Percentiles rank a stretch among this genome's conserved stretches.
Evolutionary conservation across 2,329 filamentous ascomycete genomes (phyloP).

Genomic region (Plenodomus biglobosus): DNA sequence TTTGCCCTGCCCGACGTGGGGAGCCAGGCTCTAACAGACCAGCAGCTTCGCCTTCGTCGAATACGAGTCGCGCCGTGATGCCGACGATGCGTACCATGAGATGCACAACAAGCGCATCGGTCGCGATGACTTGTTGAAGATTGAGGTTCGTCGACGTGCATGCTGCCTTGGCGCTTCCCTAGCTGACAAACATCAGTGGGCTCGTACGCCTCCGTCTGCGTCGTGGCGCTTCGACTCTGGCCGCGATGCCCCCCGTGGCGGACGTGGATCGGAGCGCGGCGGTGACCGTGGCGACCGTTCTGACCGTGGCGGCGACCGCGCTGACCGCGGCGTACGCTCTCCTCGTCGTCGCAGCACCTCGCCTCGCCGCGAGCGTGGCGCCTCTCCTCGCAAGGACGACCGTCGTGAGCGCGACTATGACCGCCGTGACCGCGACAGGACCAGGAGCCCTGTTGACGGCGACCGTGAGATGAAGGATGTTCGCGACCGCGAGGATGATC

Average conservation of each 20-base stretch:
- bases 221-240: constrained; percentile 98
- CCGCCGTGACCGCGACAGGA: constrained; percentile 72
- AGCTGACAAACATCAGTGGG: constrained; percentile 69
- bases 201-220: constrained; percentile 93
- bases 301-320: constrained; percentile 62
- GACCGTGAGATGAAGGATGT: constrained; percentile 53
- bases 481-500: constrained; percentile 64
- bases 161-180: neutral
- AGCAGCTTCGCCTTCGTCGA: constrained; percentile 97
- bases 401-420: constrained; percentile 66
- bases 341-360: constrained; percentile 53
- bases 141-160: constrained; percentile 68
- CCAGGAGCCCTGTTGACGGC: constrained; percentile 60
- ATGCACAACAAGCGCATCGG: constrained; percentile 99
- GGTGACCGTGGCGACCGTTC: constrained; percentile 61
- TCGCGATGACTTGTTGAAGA: constrained; percentile 93
- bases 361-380: constrained; percentile 57
- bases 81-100: constrained; percentile 98
- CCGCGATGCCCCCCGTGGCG: constrained; percentile 34
- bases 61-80: constrained; percentile 97
- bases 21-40: constrained; percentile 21
- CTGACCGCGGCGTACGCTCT: constrained; percentile 72
- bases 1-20: constrained; percentile 32
- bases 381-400: constrained; percentile 80
- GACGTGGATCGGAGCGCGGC: constrained; percentile 63